Evolutionary conservation across 306 rosid species (phyloP), one percentile per base, ranked within the genome.

Genomic region (Purshia tridentata): DNA sequence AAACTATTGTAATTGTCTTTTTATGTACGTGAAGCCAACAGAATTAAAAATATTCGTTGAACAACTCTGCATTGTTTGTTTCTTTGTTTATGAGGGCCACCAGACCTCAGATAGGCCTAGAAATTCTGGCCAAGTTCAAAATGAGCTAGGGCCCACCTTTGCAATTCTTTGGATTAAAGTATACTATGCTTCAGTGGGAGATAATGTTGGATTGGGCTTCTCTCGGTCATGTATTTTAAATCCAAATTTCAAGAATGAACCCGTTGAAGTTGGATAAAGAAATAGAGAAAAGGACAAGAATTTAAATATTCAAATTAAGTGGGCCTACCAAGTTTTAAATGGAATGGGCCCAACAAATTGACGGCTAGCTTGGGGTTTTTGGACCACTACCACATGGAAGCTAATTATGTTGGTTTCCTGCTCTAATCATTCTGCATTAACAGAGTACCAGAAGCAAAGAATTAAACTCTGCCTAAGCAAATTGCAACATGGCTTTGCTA

Each of bases 41-140:
- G 50, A 23, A n/a, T 51, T 42, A 11, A 16, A 16, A 35, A 37
- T 51, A 16, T 16, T 51, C 45, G n/a, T 11, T 40, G 15, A 41
- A 53, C 47, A 51, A 9, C 18, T 35, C 61, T n/a, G 61, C 73
- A 20, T 18, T 70, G 42, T 42, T 70, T 22, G 74, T 55, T 57
- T 55, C 65, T 56, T 46, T 55, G 41, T 11, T 47, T 41, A 56
- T 0, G 41, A 51, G 62, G 63, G 8, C 13, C 15, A 35, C 67
- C 69, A 60, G 6, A 23, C 39, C 60, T 60, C 48, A 57, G 71
- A 62, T 9, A 50, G 53, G 70, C 63, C 61, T 12, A 39, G n/a
- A 63, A 50, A 49, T 51, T 72, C 70, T 50, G 53, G 70, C 63
- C 63, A 8, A 14, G 53, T 63, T 73, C 70, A 62, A 62, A 66